Evolutionary conservation across 2,329 filamentous ascomycete genomes (phyloP).

Genomic region (Hymenoscyphus scutula): DNA sequence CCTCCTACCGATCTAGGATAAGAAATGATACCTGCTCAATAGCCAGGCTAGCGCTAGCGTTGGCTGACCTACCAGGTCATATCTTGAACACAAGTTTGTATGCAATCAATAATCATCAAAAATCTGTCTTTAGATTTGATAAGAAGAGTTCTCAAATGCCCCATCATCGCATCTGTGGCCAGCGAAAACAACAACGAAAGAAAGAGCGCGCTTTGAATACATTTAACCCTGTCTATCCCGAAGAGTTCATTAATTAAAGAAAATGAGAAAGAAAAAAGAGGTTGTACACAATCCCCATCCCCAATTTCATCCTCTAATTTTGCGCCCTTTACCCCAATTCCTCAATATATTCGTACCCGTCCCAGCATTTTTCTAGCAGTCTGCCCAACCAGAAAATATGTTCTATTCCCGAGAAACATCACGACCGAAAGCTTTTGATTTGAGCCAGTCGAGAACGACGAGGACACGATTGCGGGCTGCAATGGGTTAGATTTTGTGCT

Average conservation of each 20-base stretch:
- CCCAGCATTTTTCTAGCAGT: neutral
- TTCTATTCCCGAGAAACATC: slow-evolving; percentile 81
- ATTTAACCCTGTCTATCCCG: neutral
- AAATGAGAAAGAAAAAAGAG: neutral
- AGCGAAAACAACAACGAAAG: slow-evolving; percentile 1
- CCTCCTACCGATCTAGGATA: too few species aligned
- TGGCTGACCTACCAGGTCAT: too few species aligned
- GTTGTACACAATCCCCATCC: neutral
- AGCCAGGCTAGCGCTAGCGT: too few species aligned
- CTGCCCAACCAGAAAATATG: neutral
- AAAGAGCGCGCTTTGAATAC: neutral
- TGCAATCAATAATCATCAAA: too few species aligned
- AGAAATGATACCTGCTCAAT: too few species aligned
- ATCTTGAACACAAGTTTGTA: too few species aligned
- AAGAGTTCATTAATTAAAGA: neutral
- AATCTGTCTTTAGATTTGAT: neutral
- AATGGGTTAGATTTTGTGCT: slow-evolving; percentile 25
- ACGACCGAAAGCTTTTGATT: slow-evolving; percentile 94
- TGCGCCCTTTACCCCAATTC: neutral
- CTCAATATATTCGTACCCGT: slow-evolving; percentile 1
- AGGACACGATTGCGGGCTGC: slow-evolving; percentile 89
- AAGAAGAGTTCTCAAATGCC: neutral
- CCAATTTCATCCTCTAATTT: slow-evolving; percentile 1
- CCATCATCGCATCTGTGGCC: neutral
- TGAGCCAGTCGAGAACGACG: slow-evolving; percentile 91